Evolutionary conservation across 306 rosid genomes (phyloP).

Genomic region (Lathyrus aphaca): DNA sequence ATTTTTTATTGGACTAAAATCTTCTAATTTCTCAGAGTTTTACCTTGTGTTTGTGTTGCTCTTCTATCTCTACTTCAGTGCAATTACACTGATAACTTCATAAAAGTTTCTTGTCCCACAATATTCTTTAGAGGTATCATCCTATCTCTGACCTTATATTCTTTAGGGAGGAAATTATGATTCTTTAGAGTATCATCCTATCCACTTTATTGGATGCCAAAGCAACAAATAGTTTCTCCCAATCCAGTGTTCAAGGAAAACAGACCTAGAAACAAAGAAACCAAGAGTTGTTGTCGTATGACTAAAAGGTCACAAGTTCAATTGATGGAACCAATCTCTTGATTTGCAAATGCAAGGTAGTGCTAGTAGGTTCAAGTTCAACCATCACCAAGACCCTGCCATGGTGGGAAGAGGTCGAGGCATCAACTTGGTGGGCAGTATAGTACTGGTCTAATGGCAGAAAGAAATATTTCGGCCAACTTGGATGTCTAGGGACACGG

Average conservation of each 20-base stretch:
- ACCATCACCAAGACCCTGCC: background rate
- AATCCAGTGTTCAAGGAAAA: background rate
- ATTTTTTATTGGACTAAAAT: background rate
- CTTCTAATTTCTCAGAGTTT: background rate
- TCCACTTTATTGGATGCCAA: background rate
- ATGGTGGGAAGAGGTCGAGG: background rate
- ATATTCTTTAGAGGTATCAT: background rate
- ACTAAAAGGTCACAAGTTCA: background rate
- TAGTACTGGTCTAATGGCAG: background rate
- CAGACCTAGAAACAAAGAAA: background rate
- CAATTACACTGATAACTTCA: background rate
- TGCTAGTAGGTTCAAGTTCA: background rate
- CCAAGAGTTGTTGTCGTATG: background rate
- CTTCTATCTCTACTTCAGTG: background rate
- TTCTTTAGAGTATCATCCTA: background rate
- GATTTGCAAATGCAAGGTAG: background rate
- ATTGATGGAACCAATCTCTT: background rate
- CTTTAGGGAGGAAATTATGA: no score
- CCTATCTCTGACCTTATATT: no score
- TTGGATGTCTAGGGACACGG: slow-evolving; percentile 1
- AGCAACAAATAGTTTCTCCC: background rate
- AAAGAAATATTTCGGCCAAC: background rate
- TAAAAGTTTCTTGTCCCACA: background rate
- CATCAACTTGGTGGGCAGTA: background rate
- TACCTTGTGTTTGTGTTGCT: background rate